A percentile compares a stretch with the other conserved stretches of the same genome.
Evolutionary conservation across 345 rosid genomes (phyloP).

Genomic region (Hibiscus syriacus): DNA sequence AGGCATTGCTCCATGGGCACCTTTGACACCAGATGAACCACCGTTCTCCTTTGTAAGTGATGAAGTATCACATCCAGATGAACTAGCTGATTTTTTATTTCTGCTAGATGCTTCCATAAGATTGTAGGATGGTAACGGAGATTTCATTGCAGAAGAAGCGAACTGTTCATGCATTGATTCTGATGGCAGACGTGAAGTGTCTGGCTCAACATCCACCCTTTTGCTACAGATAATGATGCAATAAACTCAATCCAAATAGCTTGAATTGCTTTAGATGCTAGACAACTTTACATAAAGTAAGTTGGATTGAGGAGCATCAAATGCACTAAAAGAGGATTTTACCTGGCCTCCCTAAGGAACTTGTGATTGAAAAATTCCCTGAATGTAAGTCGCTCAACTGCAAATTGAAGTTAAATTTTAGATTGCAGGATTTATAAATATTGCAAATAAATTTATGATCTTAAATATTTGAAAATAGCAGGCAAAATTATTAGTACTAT

Average conservation of each 20-base stretch:
- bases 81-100: conserved; percentile 19
- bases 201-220: conserved; percentile 17
- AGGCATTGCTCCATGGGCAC: conserved; percentile 14
- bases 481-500: not conserved
- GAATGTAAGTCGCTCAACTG: conserved; percentile 68
- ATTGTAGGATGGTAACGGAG: conserved; percentile 19
- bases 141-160: conserved; percentile 29
- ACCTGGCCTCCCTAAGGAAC: conserved; percentile 58
- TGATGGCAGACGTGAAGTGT: conserved; percentile 9
- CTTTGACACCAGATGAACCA: conserved; percentile 14
- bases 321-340: conserved; percentile 13
- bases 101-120: conserved; percentile 6
- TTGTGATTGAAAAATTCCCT: conserved; percentile 67
- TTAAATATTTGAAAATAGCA: not conserved
- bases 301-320: not conserved
- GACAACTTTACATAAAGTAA: not conserved
- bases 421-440: not conserved
- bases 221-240: conserved; percentile 36
- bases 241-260: conserved; percentile 12
- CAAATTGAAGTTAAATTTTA: conserved; percentile 19
- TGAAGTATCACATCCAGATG: conserved; percentile 20
- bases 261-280: conserved; percentile 3
- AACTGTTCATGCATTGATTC: conserved; percentile 18
- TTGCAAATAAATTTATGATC: not conserved
- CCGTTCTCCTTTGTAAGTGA: conserved; percentile 13